Base-by-base conservation (phyloP, 495 filamentous ascomycete genomes). In the Hypoxylon lienhwacheense region DNA sequence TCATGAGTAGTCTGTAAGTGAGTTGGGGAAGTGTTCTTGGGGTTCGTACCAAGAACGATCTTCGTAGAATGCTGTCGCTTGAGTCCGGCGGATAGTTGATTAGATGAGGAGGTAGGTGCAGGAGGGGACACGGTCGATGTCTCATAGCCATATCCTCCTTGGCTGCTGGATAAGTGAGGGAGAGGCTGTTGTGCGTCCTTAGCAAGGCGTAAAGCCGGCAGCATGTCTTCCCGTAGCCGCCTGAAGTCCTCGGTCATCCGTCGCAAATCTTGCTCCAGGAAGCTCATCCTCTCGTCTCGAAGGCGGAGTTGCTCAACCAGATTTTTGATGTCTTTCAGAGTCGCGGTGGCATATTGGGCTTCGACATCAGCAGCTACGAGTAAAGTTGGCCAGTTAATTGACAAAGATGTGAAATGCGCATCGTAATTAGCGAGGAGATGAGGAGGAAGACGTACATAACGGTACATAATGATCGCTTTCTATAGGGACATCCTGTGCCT, bases 391-490 rank as follows among this genome's bases (percentile, higher is more conserved):
- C 28, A 29, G 66, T 64, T 61, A 72, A 47, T 53, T 54, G 26
- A 64, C 22, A 11, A 34, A 10, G 53, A 48, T 31, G 44, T 53
- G 50, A 41, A 42, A 53, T 17, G 17, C 31, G 24, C 41, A 43
- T 41, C 17, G 16, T 14, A 35, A 15, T 21, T 19, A 25, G 3
- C 7, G 21, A 15, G 36, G 24, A 40, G 25, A 42, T 7, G 10
- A 25, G 39, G 45, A 29, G 33, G 11, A 22, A 41, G 17, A 78
- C 89, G 56, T 85, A 97, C 91, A 91, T 21, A 91, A 79, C 28
- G 93, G 95, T 40, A 97, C 85, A 70, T 96, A 98, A 65, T 97
- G 88, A 58, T 95, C 93, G 17, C 85, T 81, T 55, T 97, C 93
- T 52, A 96, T 85, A 2, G 89, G 86, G 49, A 98, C 82, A 61